Evolutionary conservation across 495 filamentous ascomycete genomes (phyloP).

Genomic region (Haplographium delicatum): DNA sequence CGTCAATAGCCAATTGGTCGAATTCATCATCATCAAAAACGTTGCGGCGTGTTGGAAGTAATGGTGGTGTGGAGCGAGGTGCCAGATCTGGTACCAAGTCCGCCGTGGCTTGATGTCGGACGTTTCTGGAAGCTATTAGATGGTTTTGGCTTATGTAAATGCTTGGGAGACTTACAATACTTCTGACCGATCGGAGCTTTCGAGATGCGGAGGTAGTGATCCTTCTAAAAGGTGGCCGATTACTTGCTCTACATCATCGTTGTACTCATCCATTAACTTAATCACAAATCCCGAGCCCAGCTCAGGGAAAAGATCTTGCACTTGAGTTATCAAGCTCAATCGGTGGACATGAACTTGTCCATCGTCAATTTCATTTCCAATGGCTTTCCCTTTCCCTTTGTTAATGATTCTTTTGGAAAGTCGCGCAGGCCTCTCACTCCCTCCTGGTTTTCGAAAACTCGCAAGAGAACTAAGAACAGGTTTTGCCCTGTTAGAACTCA

Average conservation of each 20-base stretch:
- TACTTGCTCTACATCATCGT: conserved; percentile 70
- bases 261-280: conserved; percentile 72
- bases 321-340: conserved; percentile 75
- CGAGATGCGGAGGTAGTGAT: conserved; percentile 60
- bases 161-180: conserved; percentile 37
- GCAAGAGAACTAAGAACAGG: conserved; percentile 51
- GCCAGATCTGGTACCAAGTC: conserved; percentile 28
- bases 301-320: conserved; percentile 91
- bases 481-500: conserved; percentile 44
- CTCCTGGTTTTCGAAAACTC: conserved; percentile 48
- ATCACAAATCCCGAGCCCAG: conserved; percentile 79
- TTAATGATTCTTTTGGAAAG: conserved; percentile 34
- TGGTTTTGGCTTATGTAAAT: background rate
- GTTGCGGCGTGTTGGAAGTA: conserved; percentile 45
- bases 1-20: conserved; percentile 58
- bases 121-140: conserved; percentile 2
- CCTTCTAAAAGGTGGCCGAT: conserved; percentile 82
- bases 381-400: conserved; percentile 59
- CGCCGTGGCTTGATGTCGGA: conserved; percentile 12
- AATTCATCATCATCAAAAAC: conserved; percentile 77
- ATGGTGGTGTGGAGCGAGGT: conserved; percentile 36
- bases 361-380: conserved; percentile 20
- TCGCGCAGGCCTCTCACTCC: conserved; percentile 48
- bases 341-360: conserved; percentile 65
- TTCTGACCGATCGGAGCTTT: conserved; percentile 48